Evolutionary conservation across 1,139 yeast species (phyloP), one percentile per base, ranked within the genome.

Genomic region (Meyerozyma guilliermondii): DNA sequence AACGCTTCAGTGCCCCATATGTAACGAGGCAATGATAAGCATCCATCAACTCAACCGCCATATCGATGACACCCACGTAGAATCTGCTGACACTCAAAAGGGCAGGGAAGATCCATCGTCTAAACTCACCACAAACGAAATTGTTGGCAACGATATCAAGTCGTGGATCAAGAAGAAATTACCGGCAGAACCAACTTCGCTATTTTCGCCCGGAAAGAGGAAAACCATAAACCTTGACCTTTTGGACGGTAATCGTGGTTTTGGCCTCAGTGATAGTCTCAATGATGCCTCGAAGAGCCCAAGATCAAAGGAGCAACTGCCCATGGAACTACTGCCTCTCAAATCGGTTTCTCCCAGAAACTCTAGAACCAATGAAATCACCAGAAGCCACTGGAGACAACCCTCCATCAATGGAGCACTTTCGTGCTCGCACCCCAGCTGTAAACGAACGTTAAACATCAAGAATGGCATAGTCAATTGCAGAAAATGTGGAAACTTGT

Each of bases 401-500:
- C 80, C 81, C 4, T 42, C 62, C 0, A 62, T 66, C 0, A 42
- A 49, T 3, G 43, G 54, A 2, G 46, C 59, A 16, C 65, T 62
- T 13, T 46, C 43, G 1, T 78, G 83, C 44, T 51, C 63, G 1
- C 54, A 64, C 22, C 43, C 46, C 1, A 49, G 53, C 1, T 83
- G 88, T 52, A 41, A 48, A 1, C 67, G 60, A 38, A 51, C 48
- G 5, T 57, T 82, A 23, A 73, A 65, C 41, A 71, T 75, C 34
- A 71, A 71, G 44, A 72, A 69, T 50, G 85, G 84, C 0, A 56
- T 68, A 2, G 78, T 76, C 4, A 82, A 83, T 54, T 83, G 91
- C 56, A 62, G 85, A 17, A 75, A 68, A 50, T 89, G 97, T 64
- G 96, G 96, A 0, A 62, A 69, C 24, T 61, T 88, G 17, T 87